Evolutionary conservation across 2,329 filamentous ascomycete genomes (phyloP).

Genomic region (Arthrobotrys sinensis): DNA sequence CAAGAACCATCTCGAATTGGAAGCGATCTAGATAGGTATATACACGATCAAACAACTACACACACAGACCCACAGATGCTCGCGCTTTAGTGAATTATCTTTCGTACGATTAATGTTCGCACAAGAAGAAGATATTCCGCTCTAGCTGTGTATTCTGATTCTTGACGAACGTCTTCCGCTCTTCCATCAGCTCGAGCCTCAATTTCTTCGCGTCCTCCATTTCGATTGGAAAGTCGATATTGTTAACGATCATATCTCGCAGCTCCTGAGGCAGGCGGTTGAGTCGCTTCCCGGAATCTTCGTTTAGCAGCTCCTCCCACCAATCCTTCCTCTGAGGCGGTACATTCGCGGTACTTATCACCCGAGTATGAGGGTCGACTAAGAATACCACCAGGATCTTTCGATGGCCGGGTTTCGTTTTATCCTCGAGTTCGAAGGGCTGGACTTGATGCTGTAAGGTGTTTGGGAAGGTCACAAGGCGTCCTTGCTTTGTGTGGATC

Average conservation of each 20-base stretch:
- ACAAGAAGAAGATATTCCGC: conserved; percentile 32
- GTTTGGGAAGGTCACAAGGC: conserved; percentile 74
- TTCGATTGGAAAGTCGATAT: conserved; percentile 19
- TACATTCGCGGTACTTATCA: conserved; percentile 67
- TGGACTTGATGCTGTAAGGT: conserved; percentile 72
- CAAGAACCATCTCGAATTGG: too few species aligned
- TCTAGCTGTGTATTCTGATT: conserved; percentile 16
- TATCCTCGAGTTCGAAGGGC: conserved; percentile 71
- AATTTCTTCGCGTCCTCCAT: conserved; percentile 22
- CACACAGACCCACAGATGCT: neutral
- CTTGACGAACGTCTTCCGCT: conserved; percentile 29
- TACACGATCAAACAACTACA: too few species aligned
- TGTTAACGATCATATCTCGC: conserved; percentile 31
- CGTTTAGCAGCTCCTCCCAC: conserved; percentile 63
- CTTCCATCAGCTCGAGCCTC: conserved; percentile 33
- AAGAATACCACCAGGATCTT: conserved; percentile 75
- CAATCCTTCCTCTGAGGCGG: conserved; percentile 66
- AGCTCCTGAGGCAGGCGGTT: conserved; percentile 25
- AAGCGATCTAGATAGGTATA: too few species aligned
- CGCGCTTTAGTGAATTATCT: neutral
- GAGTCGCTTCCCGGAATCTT: conserved; percentile 13
- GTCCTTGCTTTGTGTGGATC: conserved; percentile 70
- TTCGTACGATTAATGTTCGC: conserved; percentile 20
- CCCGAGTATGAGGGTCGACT: conserved; percentile 70
- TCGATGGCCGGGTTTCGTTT: conserved; percentile 72